These are phyloP conservation scores for Metschnikowia sp. DNA, from an alignment of 805 yeast species.

Conservation along the genomic window DNA sequence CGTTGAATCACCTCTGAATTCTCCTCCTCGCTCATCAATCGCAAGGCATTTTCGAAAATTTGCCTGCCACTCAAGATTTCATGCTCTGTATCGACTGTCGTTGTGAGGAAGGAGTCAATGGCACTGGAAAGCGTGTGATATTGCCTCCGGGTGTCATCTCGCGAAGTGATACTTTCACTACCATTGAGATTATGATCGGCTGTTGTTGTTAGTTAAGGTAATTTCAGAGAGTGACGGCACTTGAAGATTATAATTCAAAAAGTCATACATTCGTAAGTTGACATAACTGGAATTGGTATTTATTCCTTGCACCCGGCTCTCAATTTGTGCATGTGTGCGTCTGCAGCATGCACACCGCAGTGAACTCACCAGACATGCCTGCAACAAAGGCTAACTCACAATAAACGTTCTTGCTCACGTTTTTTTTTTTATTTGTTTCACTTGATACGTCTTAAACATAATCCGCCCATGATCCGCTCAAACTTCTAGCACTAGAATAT, in stretches of 20 bases:
- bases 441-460: too few relatives aligned
- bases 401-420: too few relatives aligned
- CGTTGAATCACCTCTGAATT: slow-evolving; percentile 29
- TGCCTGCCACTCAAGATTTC: slow-evolving; percentile 18
- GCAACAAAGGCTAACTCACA: too few relatives aligned
- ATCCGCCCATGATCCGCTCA: too few relatives aligned
- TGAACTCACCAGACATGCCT: background rate
- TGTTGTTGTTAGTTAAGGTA: slow-evolving; percentile 13
- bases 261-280: slow-evolving; percentile 44
- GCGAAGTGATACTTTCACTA: slow-evolving; percentile 8
- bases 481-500: too few relatives aligned
- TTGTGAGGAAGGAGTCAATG: slow-evolving; percentile 34
- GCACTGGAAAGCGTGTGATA: slow-evolving; percentile 31
- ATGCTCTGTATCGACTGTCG: slow-evolving; percentile 10
- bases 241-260: background rate
- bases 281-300: slow-evolving; percentile 22
- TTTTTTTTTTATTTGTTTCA: too few relatives aligned
- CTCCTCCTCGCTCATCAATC: slow-evolving; percentile 28
- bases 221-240: background rate
- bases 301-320: background rate
- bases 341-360: slow-evolving; percentile 3
- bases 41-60: slow-evolving; percentile 30
- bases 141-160: slow-evolving; percentile 21
- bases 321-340: background rate
- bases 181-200: slow-evolving; percentile 42